These are phyloP conservation scores for Brassica balearica DNA, from an alignment of 441 rosid species.

Conservation along the genomic window DNA sequence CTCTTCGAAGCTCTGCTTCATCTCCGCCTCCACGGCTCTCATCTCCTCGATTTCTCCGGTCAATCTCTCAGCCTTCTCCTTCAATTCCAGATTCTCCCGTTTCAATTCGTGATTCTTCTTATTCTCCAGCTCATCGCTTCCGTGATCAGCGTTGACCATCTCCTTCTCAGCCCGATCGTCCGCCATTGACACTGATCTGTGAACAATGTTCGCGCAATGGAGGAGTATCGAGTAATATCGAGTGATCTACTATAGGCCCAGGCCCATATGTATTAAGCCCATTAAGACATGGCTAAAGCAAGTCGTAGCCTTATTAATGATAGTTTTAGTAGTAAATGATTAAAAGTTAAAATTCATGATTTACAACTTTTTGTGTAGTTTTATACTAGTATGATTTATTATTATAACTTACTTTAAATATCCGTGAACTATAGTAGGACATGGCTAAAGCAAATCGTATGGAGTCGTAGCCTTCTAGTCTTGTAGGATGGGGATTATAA, in stretches of 20 bases:
- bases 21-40: conserved; percentile 39
- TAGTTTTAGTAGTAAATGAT: neutral
- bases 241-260: neutral
- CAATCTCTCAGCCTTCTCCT: conserved; percentile 45
- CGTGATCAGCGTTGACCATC: neutral
- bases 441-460: neutral
- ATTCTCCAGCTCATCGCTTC: conserved; percentile 33
- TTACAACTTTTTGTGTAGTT: neutral
- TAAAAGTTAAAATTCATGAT: neutral
- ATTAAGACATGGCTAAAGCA: neutral
- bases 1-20: conserved; percentile 46
- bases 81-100: conserved; percentile 44
- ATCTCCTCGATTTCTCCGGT: conserved; percentile 46
- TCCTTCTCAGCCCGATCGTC: neutral
- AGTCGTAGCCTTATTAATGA: neutral
- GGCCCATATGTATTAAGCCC: conserved; percentile 23
- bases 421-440: neutral
- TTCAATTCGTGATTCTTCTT: conserved; percentile 49
- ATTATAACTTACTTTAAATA: neutral
- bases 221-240: neutral
- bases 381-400: neutral
- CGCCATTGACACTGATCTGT: conserved; percentile 8
- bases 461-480: neutral
- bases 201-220: neutral
- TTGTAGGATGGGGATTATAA: neutral